phyloP scores from a whole-genome alignment of 2,329 filamentous ascomycete genomes.

The Ceratocystis destructans region DNA sequence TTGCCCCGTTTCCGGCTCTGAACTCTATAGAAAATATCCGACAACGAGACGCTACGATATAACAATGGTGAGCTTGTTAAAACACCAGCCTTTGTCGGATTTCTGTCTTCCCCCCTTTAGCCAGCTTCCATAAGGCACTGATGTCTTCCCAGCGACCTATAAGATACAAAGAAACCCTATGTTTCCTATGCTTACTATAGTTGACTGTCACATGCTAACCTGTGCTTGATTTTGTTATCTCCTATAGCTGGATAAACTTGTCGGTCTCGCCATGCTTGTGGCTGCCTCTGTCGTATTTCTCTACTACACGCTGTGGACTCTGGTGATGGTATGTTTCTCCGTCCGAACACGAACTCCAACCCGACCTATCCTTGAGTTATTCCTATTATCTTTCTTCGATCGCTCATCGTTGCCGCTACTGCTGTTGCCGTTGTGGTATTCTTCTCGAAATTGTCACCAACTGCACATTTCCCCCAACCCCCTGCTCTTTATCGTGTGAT shows the following conservation, averaged over 20 bases:
- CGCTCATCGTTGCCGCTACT: conserved; percentile 14
- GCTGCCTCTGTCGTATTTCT: conserved; percentile 49
- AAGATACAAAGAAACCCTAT: no score
- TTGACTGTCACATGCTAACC: not conserved
- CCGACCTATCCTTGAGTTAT: no score
- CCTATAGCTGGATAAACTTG: conserved; percentile 72
- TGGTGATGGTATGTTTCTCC: conserved; percentile 64
- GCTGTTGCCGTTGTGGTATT: not conserved
- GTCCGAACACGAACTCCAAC: conserved; percentile 2
- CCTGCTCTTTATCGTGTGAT: conserved; percentile 10
- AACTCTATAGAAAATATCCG: not conserved
- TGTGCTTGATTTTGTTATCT: not conserved
- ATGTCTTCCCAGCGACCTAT: not conserved
- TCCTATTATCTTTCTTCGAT: not conserved
- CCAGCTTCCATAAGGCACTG: not conserved
- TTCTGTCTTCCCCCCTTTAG: not conserved
- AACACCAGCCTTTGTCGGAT: not conserved
- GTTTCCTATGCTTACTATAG: not conserved
- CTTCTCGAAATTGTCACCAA: no score
- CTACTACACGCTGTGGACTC: conserved; percentile 97
- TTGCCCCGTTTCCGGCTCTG: not conserved
- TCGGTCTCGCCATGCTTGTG: conserved; percentile 55
- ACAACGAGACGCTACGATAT: not conserved
- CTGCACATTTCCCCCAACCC: not conserved
- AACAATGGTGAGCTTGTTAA: conserved; percentile 11